Conservation (phyloP, 176 grass and related monocot species). For the Phoenix roebelenii region DNA sequence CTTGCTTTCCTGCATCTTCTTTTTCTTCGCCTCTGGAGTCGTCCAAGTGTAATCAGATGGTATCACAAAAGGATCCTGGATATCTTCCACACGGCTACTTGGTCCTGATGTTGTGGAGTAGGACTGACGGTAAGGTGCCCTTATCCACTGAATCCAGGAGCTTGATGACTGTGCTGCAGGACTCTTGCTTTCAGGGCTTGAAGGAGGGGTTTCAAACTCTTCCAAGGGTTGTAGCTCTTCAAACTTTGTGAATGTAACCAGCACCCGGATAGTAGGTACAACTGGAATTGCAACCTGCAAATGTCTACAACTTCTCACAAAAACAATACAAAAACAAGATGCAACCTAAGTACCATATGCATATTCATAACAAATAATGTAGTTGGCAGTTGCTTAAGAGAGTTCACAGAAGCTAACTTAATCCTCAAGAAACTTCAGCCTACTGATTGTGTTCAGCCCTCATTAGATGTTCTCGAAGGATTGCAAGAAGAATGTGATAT, state of each 20-base stretch:
- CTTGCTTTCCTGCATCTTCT: conserved; percentile 71
- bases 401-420: no score
- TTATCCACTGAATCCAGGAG: conserved; percentile 96
- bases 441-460: no score
- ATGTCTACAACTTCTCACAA: neutral
- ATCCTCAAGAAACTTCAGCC: no score
- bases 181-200: conserved; percentile 54
- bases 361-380: neutral
- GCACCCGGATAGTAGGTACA: conserved; percentile 79
- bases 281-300: conserved; percentile 85
- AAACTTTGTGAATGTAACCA: conserved; percentile 98
- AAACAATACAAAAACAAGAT: neutral
- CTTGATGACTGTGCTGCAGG: conserved; percentile 38
- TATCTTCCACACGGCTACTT: conserved; percentile 69
- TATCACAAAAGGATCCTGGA: conserved; percentile 77
- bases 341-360: neutral
- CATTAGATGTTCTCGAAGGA: no score
- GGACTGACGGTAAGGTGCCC: conserved; percentile 71
- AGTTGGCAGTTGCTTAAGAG: no score
- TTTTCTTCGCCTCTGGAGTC: conserved; percentile 79
- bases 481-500: no score
- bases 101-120: conserved; percentile 38
- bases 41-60: conserved; percentile 84
- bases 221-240: conserved; percentile 77
- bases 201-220: conserved; percentile 73